A percentile compares a stretch with the other conserved stretches of the same genome.
phyloP scores from a whole-genome alignment of 2,329 filamentous ascomycete genomes.

The Neopestalotiopsis sp. region DNA sequence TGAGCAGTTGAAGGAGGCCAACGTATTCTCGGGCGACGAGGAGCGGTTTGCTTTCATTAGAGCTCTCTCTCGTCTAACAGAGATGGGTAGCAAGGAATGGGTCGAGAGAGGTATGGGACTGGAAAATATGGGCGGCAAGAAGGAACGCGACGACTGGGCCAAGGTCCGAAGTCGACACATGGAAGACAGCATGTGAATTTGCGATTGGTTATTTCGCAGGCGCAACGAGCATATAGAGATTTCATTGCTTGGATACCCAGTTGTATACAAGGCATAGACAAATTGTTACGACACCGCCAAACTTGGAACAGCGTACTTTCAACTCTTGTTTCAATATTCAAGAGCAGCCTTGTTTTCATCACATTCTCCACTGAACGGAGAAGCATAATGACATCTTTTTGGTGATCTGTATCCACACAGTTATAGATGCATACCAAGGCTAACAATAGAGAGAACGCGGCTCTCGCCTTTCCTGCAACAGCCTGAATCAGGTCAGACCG shows the following conservation, averaged over 20 bases:
- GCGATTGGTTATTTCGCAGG: not conserved
- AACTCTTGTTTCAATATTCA: not conserved
- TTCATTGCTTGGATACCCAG: not conserved
- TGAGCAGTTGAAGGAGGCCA: constrained; percentile 81
- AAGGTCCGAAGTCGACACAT: constrained; percentile 71
- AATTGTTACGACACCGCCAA: not conserved
- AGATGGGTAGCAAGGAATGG: constrained; percentile 97
- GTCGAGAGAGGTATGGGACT: constrained; percentile 80
- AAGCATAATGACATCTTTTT: too few relatives aligned
- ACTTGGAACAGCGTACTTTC: not conserved
- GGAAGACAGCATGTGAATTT: constrained; percentile 67
- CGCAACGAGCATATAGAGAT: not conserved
- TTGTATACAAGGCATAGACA: not conserved
- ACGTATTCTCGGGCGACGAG: constrained; percentile 91
- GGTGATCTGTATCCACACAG: too few relatives aligned
- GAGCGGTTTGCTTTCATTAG: constrained; percentile 95
- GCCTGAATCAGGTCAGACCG: too few relatives aligned
- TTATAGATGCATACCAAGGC: too few relatives aligned
- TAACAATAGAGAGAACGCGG: too few relatives aligned
- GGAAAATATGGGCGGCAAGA: constrained; percentile 68
- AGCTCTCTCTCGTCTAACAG: constrained; percentile 80
- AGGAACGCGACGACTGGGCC: constrained; percentile 69
- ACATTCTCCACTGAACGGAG: too few relatives aligned
- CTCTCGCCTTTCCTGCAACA: too few relatives aligned
- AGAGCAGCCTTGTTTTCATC: not conserved